Evolutionary conservation across 2,329 filamentous ascomycete genomes (phyloP).

Genomic region (Fusarium sp.): DNA sequence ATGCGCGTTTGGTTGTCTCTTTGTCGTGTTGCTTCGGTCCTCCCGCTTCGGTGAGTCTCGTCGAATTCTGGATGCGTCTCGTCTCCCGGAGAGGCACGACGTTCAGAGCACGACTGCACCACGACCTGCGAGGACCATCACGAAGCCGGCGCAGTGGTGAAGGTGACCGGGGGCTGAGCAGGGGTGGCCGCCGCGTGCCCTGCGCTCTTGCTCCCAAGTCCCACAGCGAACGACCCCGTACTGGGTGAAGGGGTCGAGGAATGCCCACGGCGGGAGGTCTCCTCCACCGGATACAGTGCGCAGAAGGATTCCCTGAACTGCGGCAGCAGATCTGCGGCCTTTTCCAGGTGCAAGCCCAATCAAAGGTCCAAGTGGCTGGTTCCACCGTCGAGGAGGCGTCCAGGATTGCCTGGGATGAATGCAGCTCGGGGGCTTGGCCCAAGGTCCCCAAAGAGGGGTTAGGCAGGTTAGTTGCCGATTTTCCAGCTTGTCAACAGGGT

Average conservation of each 20-base stretch:
- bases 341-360: conserved; percentile 49
- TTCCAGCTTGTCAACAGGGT: conserved; percentile 47
- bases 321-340: conserved; percentile 53
- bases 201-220: conserved; percentile 35
- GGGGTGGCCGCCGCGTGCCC: conserved; percentile 42
- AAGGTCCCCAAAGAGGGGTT: conserved; percentile 48
- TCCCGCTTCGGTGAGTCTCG: conserved; percentile 30
- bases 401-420: conserved; percentile 47
- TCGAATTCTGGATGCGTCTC: conserved; percentile 32
- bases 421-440: conserved; percentile 49
- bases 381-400: conserved; percentile 42
- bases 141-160: conserved; percentile 47
- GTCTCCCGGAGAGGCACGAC: conserved; percentile 28
- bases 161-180: conserved; percentile 41
- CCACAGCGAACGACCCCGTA: conserved; percentile 41
- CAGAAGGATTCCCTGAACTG: conserved; percentile 37
- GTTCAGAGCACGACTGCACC: conserved; percentile 33
- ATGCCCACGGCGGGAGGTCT: conserved; percentile 42
- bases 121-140: conserved; percentile 42
- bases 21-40: conserved; percentile 25
- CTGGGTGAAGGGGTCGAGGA: conserved; percentile 46
- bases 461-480: conserved; percentile 47
- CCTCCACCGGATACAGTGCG: conserved; percentile 45
- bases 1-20: conserved; percentile 19
- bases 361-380: conserved; percentile 45